Evolutionary conservation across 331 rosid genomes (phyloP).

Genomic region (Telfairia occidentalis): DNA sequence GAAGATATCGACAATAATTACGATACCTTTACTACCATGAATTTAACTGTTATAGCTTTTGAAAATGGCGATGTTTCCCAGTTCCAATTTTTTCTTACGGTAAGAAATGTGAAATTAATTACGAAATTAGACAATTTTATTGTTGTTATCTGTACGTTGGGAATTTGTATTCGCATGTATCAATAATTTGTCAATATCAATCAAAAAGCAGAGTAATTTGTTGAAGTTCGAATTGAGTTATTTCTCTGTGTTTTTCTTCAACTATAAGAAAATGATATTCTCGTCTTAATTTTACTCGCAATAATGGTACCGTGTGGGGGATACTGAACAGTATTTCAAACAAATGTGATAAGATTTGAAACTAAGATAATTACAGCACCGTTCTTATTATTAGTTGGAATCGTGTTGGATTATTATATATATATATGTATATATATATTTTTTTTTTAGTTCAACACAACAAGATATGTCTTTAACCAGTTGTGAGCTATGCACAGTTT

Average conservation of each 20-base stretch:
- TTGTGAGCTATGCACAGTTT: no score
- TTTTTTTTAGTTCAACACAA: no score
- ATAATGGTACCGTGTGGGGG: neutral
- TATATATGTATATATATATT: no score
- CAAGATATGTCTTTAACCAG: no score
- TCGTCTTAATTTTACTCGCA: neutral
- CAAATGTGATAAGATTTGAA: neutral
- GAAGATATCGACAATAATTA: conserved; percentile 1
- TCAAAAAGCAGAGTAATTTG: neutral
- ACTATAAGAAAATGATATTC: conserved; percentile 1
- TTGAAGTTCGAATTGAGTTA: neutral
- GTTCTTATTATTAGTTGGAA: neutral
- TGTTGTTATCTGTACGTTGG: neutral
- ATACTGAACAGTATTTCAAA: neutral
- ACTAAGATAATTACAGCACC: neutral
- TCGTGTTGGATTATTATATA: neutral
- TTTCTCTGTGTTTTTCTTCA: neutral
- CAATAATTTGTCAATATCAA: neutral
- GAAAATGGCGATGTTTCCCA: neutral
- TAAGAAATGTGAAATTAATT: neutral
- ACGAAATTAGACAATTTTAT: neutral
- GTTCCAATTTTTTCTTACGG: neutral
- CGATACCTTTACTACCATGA: conserved; percentile 2
- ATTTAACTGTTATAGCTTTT: neutral
- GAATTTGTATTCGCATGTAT: neutral